These are phyloP conservation scores for Toxicodendron radicans DNA, from an alignment of 345 rosid genomes.

Conservation along the genomic window DNA sequence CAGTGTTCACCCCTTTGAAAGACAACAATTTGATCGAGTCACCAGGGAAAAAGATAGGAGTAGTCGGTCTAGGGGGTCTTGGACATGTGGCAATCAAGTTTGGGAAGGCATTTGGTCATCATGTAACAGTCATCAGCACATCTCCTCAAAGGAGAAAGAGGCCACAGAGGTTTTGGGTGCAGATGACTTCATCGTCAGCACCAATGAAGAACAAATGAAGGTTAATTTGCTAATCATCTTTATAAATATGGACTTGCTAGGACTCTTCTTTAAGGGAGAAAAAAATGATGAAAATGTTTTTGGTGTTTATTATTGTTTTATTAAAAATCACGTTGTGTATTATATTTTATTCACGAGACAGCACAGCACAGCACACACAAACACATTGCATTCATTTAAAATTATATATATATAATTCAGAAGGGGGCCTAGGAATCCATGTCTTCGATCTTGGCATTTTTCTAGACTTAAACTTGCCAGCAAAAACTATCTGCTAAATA, in stretches of 20 bases:
- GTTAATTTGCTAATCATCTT: slow-evolving; percentile 12
- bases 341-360: too few species aligned
- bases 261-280: too few species aligned
- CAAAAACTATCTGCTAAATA: too few species aligned
- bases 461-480: too few species aligned
- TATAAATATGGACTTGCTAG: neutral
- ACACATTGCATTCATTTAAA: too few species aligned
- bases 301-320: neutral
- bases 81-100: slow-evolving; percentile 60
- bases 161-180: slow-evolving; percentile 55
- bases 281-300: too few species aligned
- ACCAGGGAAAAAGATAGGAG: slow-evolving; percentile 42
- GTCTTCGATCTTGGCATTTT: too few species aligned
- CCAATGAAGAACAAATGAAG: slow-evolving; percentile 44
- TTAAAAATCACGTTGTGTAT: too few species aligned
- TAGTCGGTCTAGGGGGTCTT: slow-evolving; percentile 56
- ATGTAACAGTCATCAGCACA: slow-evolving; percentile 61
- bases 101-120: slow-evolving; percentile 59
- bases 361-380: too few species aligned
- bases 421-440: too few species aligned
- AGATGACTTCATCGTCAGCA: slow-evolving; percentile 53
- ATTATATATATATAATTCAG: too few species aligned
- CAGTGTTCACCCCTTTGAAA: slow-evolving; percentile 54
- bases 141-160: slow-evolving; percentile 52
- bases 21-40: slow-evolving; percentile 38